Evolutionary conservation across 192 early-diverging fungal species (phyloP), one percentile per base, ranked within the genome.

Genomic region (Podila clonocystis): DNA sequence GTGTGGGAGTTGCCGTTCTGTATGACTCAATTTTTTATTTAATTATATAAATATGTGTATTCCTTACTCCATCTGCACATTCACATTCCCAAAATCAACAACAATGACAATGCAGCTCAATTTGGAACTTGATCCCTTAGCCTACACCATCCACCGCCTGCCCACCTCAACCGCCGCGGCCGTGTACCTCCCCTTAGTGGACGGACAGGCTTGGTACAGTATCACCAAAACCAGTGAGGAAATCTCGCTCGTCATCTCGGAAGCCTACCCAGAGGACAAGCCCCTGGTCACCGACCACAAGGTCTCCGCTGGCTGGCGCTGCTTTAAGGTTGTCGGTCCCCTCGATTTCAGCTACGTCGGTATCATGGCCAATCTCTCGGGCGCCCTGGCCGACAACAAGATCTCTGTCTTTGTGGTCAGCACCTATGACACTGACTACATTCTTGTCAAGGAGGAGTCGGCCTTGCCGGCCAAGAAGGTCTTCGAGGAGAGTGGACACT

Each of bases 391-490:
- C 36, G 73, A 91, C 15, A 73, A 84, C 24, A 73, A 63, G 11
- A 87, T 94, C 28, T 88, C 91, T 0, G 85, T 94, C 9, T 93
- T 93, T 85, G 89, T 85, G 8, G 86, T 93, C 2, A 89, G 88
- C 36, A 93, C 92, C 1, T 94, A 83, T 62, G 91, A 94, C 62
- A 94, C 93, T 8, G 93, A 94, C 67, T 94, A 92, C 73, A 82
- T 94, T 5, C 63, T 91, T 36, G 89, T 93, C 50, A 93, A 91
- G 57, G 68, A 88, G 38, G 87, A 88, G 52, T 68, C 62, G 19
- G 71, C 70, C 0, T 17, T 69, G 45, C 70, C 67, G 1, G 77
- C 77, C 19, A 80, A 73, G 62, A 49, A 59, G 26, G 67, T 73
- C 13, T 80, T 71, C 63, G 70, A 80, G 22, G 24, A 33, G 9